Evolutionary conservation across 176 grass and related monocot genomes (phyloP).

Genomic region (Bonia amplexicaulis): DNA sequence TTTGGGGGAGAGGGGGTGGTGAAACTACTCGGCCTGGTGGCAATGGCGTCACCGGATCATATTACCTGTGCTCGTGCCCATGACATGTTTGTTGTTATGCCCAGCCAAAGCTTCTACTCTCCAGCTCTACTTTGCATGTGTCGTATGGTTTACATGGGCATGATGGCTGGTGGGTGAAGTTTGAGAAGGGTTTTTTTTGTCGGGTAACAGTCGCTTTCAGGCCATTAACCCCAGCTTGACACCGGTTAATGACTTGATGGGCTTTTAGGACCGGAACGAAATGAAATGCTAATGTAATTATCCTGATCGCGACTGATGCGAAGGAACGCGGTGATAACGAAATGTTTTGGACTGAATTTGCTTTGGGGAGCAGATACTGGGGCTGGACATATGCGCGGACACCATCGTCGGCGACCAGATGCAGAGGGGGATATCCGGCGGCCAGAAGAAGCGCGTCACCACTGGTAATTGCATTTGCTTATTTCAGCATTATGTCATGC

Average conservation of each 20-base stretch:
- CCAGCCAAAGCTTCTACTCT: not conserved
- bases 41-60: not conserved
- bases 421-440: slow-evolving; percentile 90
- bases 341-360: slow-evolving; percentile 1
- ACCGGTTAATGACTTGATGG: not conserved
- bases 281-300: not conserved
- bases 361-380: slow-evolving; percentile 66
- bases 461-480: slow-evolving; percentile 50
- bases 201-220: not conserved
- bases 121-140: not conserved
- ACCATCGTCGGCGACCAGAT: slow-evolving; percentile 96
- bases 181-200: not conserved
- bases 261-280: not conserved
- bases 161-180: slow-evolving; percentile 24
- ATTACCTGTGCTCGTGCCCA: not conserved
- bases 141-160: slow-evolving; percentile 6
- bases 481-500: slow-evolving; percentile 14
- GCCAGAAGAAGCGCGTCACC: slow-evolving; percentile 97
- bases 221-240: not conserved
- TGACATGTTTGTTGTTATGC: slow-evolving; percentile 47
- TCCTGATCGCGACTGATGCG: not conserved
- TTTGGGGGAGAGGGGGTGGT: slow-evolving; percentile 12
- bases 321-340: not conserved
- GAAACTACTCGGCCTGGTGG: slow-evolving; percentile 1
- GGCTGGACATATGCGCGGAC: slow-evolving; percentile 91